Evolutionary conservation across 805 yeast genomes (phyloP).

Genomic region (Isabelozyma rhagii): DNA sequence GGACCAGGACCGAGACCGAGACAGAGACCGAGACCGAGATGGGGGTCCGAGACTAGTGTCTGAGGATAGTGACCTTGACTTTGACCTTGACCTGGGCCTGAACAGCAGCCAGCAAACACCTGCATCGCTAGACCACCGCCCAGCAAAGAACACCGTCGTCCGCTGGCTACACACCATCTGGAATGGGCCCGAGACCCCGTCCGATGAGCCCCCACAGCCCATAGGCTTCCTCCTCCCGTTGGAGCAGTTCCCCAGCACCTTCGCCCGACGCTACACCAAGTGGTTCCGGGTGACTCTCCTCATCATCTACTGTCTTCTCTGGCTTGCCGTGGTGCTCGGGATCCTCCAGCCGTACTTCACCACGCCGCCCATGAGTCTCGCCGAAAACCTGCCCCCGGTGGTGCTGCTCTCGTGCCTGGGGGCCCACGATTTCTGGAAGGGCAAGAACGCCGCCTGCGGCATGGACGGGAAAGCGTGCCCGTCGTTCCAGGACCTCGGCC

Average conservation of each 20-base stretch:
- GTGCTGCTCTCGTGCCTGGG: slow-evolving; percentile 48
- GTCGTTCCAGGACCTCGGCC: slow-evolving; percentile 36
- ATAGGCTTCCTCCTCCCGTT: slow-evolving; percentile 10
- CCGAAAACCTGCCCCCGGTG: slow-evolving; percentile 21
- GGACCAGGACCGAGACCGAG: too few species aligned
- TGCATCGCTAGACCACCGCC: neutral
- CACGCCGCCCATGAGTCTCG: slow-evolving; percentile 29
- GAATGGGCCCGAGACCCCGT: slow-evolving; percentile 53
- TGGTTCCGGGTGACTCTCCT: slow-evolving; percentile 26
- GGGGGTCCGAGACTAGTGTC: too few species aligned
- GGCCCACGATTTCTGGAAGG: slow-evolving; percentile 59
- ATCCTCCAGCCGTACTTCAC: slow-evolving; percentile 47
- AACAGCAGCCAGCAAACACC: too few species aligned
- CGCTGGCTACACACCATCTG: slow-evolving; percentile 28
- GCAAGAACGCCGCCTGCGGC: slow-evolving; percentile 77
- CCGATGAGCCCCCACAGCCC: slow-evolving; percentile 47
- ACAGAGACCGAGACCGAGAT: too few species aligned
- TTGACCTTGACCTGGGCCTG: too few species aligned
- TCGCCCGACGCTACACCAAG: slow-evolving; percentile 11
- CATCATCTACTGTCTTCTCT: slow-evolving; percentile 39
- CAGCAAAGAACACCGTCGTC: neutral
- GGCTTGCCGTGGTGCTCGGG: slow-evolving; percentile 41
- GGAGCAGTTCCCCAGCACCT: slow-evolving; percentile 43
- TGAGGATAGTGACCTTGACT: too few species aligned
- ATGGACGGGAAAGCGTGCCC: slow-evolving; percentile 60